Base-by-base conservation (phyloP, 768 basidiomycete genomes). In the Hygrocybe punicea region DNA sequence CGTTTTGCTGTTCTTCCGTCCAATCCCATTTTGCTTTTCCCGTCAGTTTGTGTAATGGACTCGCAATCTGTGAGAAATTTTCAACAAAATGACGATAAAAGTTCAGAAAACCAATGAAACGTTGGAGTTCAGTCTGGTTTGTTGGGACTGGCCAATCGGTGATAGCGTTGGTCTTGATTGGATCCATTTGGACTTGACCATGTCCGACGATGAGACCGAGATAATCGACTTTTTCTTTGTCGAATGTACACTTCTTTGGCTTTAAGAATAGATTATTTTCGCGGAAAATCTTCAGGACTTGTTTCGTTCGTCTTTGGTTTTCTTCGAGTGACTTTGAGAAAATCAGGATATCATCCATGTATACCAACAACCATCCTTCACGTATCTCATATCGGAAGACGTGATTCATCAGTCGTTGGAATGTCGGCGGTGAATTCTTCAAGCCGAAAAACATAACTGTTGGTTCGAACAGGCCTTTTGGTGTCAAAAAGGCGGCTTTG, bases 281-380 rank as follows among this genome's bases (percentile, higher is more conserved):
- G 8, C 59, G 8, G 0, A 79, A 59, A 1, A 45, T 34, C 21
- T 69, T 25, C 0, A 76, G 63, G 0, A 76, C 70, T 37, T 59
- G 29, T 1, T 46, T 58, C 1, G 68, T 53, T 4, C 65, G 40
- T 2, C 37, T 33, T 0, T 51, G 39, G 29, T 70, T 65, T 35
- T 67, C 61, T 11, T 59, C 52, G 7, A 47, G 19, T 2, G 52
- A 25, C 2, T 63, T 40, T 1, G 65, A 63, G 35, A 64, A 75
- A 44, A 76, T 70, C 50, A 78, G 60, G 24, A 80, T 75, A 56
- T 81, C 70, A 55, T 79, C 77, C 34, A 81, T 60, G 60, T 83
- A 78, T 1, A 79, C 64, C 2, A 72, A 51, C 3, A 80, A 59
- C 1, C 59, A 29, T 3, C 67, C 68, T 24, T 55, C 17, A 2